Conservation (phyloP, 1,284 basidiomycete species). For the Singerocomus inundabilis region DNA sequence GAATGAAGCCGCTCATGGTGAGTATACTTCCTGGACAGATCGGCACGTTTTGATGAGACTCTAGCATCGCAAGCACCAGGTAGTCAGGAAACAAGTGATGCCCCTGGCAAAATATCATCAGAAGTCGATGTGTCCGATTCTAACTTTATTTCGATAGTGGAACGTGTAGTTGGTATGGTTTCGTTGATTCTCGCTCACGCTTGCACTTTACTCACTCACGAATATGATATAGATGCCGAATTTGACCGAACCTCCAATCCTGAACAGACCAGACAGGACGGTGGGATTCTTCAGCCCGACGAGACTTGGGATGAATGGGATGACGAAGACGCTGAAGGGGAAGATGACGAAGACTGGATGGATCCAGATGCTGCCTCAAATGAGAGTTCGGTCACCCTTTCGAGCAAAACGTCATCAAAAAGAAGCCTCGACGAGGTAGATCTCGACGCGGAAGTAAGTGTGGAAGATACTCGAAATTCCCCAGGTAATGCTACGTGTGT, state of each 20-base stretch:
- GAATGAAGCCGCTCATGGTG: constrained; percentile 9
- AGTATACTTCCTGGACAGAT: neutral
- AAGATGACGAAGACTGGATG: constrained; percentile 37
- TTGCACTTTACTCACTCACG: constrained; percentile 7
- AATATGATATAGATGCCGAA: constrained; percentile 22
- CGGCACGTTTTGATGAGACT: constrained; percentile 5
- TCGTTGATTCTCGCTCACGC: neutral
- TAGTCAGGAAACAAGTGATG: constrained; percentile 14
- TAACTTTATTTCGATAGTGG: constrained; percentile 26
- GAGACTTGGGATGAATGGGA: constrained; percentile 37
- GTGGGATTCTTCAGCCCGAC: constrained; percentile 16
- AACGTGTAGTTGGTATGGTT: constrained; percentile 27
- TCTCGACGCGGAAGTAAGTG: constrained; percentile 34
- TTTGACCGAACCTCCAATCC: constrained; percentile 24
- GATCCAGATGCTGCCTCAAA: constrained; percentile 37
- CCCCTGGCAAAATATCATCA: constrained; percentile 6
- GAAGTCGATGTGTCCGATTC: constrained; percentile 28
- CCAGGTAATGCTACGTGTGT: constrained; percentile 40
- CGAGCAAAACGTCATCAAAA: constrained; percentile 46
- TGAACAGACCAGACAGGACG: constrained; percentile 18
- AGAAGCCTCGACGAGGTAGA: constrained; percentile 50
- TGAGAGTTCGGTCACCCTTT: constrained; percentile 44
- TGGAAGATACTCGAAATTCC: constrained; percentile 36
- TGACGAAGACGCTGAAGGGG: constrained; percentile 44
- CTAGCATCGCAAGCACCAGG: constrained; percentile 5